Evolutionary conservation across 2,329 filamentous ascomycete species (phyloP).

Genomic region (Amesomyces nigricolor): DNA sequence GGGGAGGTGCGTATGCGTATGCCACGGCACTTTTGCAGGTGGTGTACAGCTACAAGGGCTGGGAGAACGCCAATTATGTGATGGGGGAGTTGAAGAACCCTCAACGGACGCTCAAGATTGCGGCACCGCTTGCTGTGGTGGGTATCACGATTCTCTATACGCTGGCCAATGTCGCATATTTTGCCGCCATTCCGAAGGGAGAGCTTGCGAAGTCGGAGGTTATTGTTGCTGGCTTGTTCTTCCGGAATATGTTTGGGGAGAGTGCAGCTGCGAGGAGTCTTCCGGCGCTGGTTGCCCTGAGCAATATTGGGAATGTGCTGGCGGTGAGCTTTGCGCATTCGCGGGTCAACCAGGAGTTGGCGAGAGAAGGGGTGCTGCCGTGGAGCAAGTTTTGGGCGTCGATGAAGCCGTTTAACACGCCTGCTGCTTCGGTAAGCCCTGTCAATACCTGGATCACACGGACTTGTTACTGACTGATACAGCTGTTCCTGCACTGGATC

Average conservation of each 20-base stretch:
- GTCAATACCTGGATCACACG: no score
- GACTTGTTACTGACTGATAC: background rate
- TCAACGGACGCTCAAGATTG: slow-evolving; percentile 42
- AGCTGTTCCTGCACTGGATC: slow-evolving; percentile 59
- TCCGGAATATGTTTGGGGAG: slow-evolving; percentile 56
- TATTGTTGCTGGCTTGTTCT: slow-evolving; percentile 58
- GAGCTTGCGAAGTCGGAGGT: slow-evolving; percentile 55
- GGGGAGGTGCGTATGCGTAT: slow-evolving; percentile 39
- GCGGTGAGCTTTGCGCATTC: slow-evolving; percentile 56
- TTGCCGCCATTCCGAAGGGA: slow-evolving; percentile 54
- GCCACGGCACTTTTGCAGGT: slow-evolving; percentile 53
- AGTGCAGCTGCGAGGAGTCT: slow-evolving; percentile 43
- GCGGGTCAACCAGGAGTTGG: slow-evolving; percentile 59
- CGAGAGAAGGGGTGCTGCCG: slow-evolving; percentile 63
- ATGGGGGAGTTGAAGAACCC: slow-evolving; percentile 41
- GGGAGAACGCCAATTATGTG: slow-evolving; percentile 60
- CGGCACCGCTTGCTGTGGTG: slow-evolving; percentile 53
- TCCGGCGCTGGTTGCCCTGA: slow-evolving; percentile 54
- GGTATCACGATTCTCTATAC: slow-evolving; percentile 56
- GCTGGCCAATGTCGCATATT: slow-evolving; percentile 60
- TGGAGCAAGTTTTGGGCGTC: slow-evolving; percentile 63
- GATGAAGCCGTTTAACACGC: slow-evolving; percentile 59
- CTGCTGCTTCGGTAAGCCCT: slow-evolving; percentile 40
- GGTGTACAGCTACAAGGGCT: slow-evolving; percentile 52
- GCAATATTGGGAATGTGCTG: slow-evolving; percentile 57